These are phyloP conservation scores for Cardamine chenopodiifolia DNA, from an alignment of 345 rosid genomes.

Conservation along the genomic window DNA sequence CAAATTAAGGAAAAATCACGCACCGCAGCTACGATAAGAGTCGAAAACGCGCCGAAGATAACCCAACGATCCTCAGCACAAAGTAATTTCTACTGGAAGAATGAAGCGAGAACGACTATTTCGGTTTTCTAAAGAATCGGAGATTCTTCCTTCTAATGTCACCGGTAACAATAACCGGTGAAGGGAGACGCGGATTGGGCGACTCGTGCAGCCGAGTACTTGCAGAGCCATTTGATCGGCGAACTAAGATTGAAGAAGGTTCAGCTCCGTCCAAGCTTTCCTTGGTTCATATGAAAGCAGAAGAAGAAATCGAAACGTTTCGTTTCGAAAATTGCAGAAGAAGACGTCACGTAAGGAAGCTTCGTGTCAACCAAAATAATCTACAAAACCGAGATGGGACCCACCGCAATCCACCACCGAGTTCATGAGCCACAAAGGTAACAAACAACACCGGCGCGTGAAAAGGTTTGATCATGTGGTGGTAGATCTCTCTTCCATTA, in stretches of 20 bases:
- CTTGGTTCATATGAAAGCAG: constrained; percentile 31
- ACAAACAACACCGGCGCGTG: constrained; percentile 35
- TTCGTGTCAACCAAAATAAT: constrained; percentile 32
- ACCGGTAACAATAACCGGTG: constrained; percentile 21
- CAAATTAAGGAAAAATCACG: constrained; percentile 19
- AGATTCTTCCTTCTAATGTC: constrained; percentile 32
- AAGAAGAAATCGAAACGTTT: constrained; percentile 1
- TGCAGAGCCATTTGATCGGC: constrained; percentile 51
- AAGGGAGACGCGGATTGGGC: constrained; percentile 41
- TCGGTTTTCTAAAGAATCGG: constrained; percentile 32
- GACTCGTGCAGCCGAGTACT: constrained; percentile 47
- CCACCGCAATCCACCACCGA: constrained; percentile 40
- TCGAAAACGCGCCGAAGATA: constrained; percentile 76
- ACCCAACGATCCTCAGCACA: constrained; percentile 90
- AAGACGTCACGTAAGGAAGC: constrained; percentile 32
- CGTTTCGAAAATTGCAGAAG: constrained; percentile 24
- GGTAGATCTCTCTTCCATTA: not conserved
- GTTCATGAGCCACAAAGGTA: constrained; percentile 37
- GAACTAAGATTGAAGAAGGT: constrained; percentile 14
- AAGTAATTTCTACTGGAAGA: constrained; percentile 30
- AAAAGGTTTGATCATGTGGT: constrained; percentile 8
- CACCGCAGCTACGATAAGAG: constrained; percentile 83
- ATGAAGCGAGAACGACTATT: constrained; percentile 23
- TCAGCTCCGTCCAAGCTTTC: constrained; percentile 17
- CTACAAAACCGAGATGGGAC: constrained; percentile 18